Evolutionary conservation across 495 filamentous ascomycete species (phyloP), one percentile per base, ranked within the genome.

Genomic region (Pyrenula aspistea): DNA sequence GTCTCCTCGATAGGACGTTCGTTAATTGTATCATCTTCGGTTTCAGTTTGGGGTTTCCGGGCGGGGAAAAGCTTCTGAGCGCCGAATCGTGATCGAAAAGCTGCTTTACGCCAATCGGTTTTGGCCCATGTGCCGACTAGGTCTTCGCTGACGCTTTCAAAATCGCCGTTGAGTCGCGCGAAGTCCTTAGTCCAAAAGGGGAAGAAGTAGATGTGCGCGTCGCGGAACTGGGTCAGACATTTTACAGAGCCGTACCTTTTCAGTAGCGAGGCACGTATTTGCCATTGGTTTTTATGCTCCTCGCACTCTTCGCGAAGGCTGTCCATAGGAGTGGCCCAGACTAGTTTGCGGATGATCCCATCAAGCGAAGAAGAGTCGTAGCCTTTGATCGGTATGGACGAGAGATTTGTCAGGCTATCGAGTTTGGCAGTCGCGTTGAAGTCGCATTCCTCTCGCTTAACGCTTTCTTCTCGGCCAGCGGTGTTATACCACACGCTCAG

Each of bases 111-210:
- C 93, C 93, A 99, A 31, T 79, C 82, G 0, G 91, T 79, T 66
- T 97, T 97, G 12, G 90, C 89, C 91, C 91, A 95, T 85, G 86
- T 95, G 12, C 91, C 92, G 19, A 99, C 69, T 20, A 96, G 79
- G 62, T 97, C 94, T 70, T 99, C 93, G 54, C 86, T 85, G 55
- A 99, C 81, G 48, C 82, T 91, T 54, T 95, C 86, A 50, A 97
- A 78, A 20, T 75, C 82, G 20, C 92, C 85, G 59, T 97, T 92
- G 23, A 72, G 73, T 53, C 76, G 76, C 23, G 91, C 79, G 63
- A 95, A 82, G n/a, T 90, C 83, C 60, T 91, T 77, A 4, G 95
- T 81, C 93, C 94, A 97, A 60, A 84, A 81, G 0, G 93, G 93
- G 60, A 97, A 86, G 61, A 97, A 77, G 64, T 97, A 99, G 57